Evolutionary conservation across 2,329 filamentous ascomycete genomes (phyloP).

Genomic region (Phoma sp.): DNA sequence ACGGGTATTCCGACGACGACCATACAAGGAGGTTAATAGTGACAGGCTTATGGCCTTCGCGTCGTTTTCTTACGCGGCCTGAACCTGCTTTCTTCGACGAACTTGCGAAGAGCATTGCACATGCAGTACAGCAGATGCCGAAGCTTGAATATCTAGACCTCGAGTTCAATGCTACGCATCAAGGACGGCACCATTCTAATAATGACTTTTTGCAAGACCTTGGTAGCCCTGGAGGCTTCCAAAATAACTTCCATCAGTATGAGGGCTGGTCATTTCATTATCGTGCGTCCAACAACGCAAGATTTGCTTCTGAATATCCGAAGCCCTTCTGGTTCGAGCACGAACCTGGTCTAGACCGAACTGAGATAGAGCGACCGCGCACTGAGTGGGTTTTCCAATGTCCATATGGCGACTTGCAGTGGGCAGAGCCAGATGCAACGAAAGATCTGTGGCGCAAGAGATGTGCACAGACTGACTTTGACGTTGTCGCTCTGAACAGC

Average conservation of each 20-base stretch:
- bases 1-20: not conserved
- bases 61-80: not conserved
- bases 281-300: not conserved
- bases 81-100: not conserved
- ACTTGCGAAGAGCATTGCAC: constrained; percentile 1
- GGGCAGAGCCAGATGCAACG: not conserved
- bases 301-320: not conserved
- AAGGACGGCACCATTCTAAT: not conserved
- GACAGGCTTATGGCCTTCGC: not conserved
- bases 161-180: constrained; percentile 2
- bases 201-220: not conserved
- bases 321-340: not conserved
- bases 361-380: not conserved
- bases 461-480: not conserved
- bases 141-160: constrained; percentile 1
- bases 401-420: not conserved
- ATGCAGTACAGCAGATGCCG: not conserved
- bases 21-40: not conserved
- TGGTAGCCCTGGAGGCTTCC: not conserved
- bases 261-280: not conserved
- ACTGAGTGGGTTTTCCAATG: constrained; percentile 1
- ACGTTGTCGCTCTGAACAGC: not conserved
- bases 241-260: not conserved
- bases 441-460: not conserved
- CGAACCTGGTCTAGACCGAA: not conserved